These are phyloP conservation scores for Lathyrus sativus DNA, from an alignment of 306 rosid species.

Conservation along the genomic window DNA sequence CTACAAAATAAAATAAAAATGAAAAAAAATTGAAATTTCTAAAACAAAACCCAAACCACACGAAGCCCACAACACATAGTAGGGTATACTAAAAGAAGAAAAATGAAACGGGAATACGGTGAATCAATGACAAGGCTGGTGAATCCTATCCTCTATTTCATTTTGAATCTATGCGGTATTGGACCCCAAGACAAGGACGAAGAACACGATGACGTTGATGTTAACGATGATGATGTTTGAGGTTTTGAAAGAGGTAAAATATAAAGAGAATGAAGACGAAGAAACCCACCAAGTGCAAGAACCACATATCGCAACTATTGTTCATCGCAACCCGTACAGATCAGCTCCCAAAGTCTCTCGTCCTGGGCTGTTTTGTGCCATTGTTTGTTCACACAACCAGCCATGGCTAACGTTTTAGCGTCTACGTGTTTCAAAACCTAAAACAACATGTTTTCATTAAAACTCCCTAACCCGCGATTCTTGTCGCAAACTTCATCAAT, in stretches of 20 bases:
- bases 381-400: conserved; percentile 84
- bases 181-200: conserved; percentile 41
- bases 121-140: too few relatives aligned
- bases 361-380: conserved; percentile 91
- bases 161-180: too few relatives aligned
- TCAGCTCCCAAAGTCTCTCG: conserved; percentile 99
- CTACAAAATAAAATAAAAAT: too few relatives aligned
- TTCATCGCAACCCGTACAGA: conserved; percentile 86
- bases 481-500: conserved; percentile 15
- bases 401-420: conserved; percentile 68
- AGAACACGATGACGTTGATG: conserved; percentile 3
- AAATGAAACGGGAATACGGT: too few relatives aligned
- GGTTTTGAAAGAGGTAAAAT: conserved; percentile 74
- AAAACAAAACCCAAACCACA: too few relatives aligned
- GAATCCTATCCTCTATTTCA: too few relatives aligned
- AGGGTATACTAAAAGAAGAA: too few relatives aligned
- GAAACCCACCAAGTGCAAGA: conserved; percentile 95
- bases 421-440: conserved; percentile 94
- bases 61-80: too few relatives aligned
- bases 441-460: conserved; percentile 79
- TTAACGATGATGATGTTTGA: conserved; percentile 31
- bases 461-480: conserved; percentile 43
- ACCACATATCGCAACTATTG: conserved; percentile 92
- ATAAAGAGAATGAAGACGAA: conserved; percentile 76
- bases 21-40: too few relatives aligned